Percentiles rank a stretch among this genome's conserved stretches.
Evolutionary conservation across 2,329 filamentous ascomycete genomes (phyloP).

Genomic region (Pseudopyricularia javanii): DNA sequence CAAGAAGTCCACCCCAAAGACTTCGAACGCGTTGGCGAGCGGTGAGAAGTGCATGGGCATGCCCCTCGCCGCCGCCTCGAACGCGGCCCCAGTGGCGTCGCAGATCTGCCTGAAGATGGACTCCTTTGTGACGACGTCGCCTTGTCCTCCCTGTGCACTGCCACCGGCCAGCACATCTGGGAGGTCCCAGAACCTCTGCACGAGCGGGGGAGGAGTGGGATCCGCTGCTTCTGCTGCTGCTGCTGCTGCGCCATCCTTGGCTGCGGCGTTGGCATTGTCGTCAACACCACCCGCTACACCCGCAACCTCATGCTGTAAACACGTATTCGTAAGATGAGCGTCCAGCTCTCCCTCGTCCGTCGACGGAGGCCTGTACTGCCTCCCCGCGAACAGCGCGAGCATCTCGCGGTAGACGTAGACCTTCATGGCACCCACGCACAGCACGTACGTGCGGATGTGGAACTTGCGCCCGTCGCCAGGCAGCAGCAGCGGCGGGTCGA

Average conservation of each 20-base stretch:
- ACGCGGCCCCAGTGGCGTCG: constrained; percentile 60
- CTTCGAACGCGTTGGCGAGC: constrained; percentile 76
- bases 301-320: constrained; percentile 55
- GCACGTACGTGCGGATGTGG: constrained; percentile 85
- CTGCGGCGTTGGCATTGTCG: constrained; percentile 3
- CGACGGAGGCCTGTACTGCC: constrained; percentile 56
- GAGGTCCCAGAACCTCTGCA: constrained; percentile 55
- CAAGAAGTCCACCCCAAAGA: constrained; percentile 85
- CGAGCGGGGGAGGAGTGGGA: neutral
- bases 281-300: neutral
- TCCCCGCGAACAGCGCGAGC: constrained; percentile 83
- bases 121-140: constrained; percentile 23
- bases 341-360: constrained; percentile 43
- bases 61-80: constrained; percentile 71
- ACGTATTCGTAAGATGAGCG: constrained; percentile 88
- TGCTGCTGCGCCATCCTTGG: constrained; percentile 44
- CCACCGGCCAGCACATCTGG: constrained; percentile 15
- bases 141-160: constrained; percentile 20
- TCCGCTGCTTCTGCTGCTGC: neutral
- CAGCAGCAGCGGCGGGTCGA: constrained; percentile 73
- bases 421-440: constrained; percentile 64
- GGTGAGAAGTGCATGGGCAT: constrained; percentile 91
- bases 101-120: constrained; percentile 65
- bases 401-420: constrained; percentile 83
- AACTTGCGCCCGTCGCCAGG: constrained; percentile 66